phyloP scores from a whole-genome alignment of 495 filamentous ascomycete species.

The Schizothecium vesticola region DNA sequence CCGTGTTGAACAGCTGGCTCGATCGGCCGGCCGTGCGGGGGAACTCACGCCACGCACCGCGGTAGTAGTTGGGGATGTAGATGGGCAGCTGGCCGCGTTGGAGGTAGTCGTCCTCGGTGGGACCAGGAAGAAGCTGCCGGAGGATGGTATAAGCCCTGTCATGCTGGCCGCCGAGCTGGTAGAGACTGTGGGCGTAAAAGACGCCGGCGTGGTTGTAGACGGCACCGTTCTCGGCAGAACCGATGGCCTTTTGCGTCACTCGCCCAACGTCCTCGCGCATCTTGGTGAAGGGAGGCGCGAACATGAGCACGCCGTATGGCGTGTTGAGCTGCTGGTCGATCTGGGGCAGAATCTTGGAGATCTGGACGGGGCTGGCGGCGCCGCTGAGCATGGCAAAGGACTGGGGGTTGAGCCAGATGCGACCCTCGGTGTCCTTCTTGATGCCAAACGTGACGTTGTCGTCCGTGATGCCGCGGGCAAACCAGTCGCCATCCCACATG shows the following conservation, averaged over 20 bases:
- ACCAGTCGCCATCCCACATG: constrained; percentile 54
- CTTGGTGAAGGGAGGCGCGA: constrained; percentile 45
- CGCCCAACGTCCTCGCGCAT: constrained; percentile 57
- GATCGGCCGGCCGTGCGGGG: constrained; percentile 50
- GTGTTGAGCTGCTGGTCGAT: constrained; percentile 48
- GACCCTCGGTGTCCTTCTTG: constrained; percentile 45
- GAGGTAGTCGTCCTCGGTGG: constrained; percentile 44
- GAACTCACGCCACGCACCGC: constrained; percentile 45
- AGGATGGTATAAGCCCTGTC: constrained; percentile 47
- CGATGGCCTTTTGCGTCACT: constrained; percentile 53
- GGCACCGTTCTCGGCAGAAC: constrained; percentile 51
- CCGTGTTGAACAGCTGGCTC: constrained; percentile 54
- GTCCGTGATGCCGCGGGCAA: constrained; percentile 53
- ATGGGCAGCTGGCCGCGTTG: constrained; percentile 52
- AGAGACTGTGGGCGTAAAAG: constrained; percentile 50
- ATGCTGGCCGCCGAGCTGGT: constrained; percentile 41
- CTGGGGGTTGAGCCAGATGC: constrained; percentile 55
- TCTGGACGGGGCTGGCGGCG: constrained; percentile 40
- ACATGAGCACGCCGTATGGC: constrained; percentile 51
- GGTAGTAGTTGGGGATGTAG: constrained; percentile 55
- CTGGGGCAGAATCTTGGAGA: constrained; percentile 40
- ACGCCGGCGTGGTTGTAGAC: constrained; percentile 54
- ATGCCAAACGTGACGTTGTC: constrained; percentile 48
- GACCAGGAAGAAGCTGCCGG: constrained; percentile 50
- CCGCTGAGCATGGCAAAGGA: constrained; percentile 50